A percentile compares a stretch with the other conserved stretches of the same genome.
Conservation (phyloP, 2,329 filamentous ascomycete genomes). For the Paraphoma sp. region DNA sequence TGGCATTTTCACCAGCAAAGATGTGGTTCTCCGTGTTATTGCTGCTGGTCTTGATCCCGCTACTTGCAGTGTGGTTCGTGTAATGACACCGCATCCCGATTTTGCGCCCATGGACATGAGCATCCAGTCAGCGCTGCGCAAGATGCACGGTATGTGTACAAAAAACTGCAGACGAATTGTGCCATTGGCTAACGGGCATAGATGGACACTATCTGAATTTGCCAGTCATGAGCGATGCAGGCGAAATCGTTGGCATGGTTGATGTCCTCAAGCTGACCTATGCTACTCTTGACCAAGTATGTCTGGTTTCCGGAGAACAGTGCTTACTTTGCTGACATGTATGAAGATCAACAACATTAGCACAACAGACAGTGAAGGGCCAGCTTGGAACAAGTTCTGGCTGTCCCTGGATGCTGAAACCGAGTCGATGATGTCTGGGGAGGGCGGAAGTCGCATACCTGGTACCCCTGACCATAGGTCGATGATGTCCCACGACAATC, state of each 20-base stretch:
- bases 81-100: constrained; percentile 99
- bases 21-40: constrained; percentile 97
- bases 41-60: constrained; percentile 92
- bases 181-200: constrained; percentile 47
- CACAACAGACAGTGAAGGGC: constrained; percentile 86
- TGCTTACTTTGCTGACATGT: constrained; percentile 10
- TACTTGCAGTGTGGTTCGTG: constrained; percentile 95
- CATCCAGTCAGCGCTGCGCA: constrained; percentile 94
- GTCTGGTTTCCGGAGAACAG: constrained; percentile 10
- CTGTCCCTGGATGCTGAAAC: constrained; percentile 93
- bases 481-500: constrained; percentile 80
- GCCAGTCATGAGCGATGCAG: constrained; percentile 95
- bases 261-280: constrained; percentile 98
- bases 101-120: constrained; percentile 99
- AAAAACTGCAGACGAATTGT: neutral
- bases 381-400: constrained; percentile 99
- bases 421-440: constrained; percentile 94
- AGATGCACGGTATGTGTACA: constrained; percentile 86
- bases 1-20: constrained; percentile 99
- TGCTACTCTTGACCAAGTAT: constrained; percentile 92
- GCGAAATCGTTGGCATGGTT: constrained; percentile 99
- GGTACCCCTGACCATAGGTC: constrained; percentile 74
- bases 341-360: constrained; percentile 84
- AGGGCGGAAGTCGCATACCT: constrained; percentile 75
- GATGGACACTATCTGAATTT: constrained; percentile 98